Base-by-base conservation (phyloP, 2,329 filamentous ascomycete species). In the Davidsoniella australis region DNA sequence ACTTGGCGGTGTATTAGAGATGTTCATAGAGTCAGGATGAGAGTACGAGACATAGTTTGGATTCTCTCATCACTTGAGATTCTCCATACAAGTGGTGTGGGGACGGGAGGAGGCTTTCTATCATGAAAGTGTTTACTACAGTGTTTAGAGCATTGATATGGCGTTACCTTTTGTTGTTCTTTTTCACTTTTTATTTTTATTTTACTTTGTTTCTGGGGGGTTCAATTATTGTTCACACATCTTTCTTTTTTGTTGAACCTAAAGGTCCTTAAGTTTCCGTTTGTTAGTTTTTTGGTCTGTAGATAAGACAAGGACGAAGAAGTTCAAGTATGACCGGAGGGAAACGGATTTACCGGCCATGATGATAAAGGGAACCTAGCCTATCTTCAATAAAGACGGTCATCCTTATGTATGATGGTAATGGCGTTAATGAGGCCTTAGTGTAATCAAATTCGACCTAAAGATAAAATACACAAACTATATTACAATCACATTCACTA, bases 111-210 rank as follows among this genome's bases (percentile, higher is more conserved):
- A 46, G 36, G 20, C 26, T 45, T 42, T 33, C 33, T 39, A 33
- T 33, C 29, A 9, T 42, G 18, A 33, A 23, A 24, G 45, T 40
- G 49, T 40, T 18, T 26, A 41, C 29, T 33, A 33, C 29, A 33
- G 8, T 33, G 29, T 33, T 12, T 17, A n/a, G 33, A 23, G 46
- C 38, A 46, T 52, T 52, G 29, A 47, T 41, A 41, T 43, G 46
- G 50, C 46, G 50, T 52, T 52, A 41, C n/a, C 36, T 41, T 26
- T 17, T 47, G 17, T 38, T 47, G 7, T 23, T 49, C 29, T 49
- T 47, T 36, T 26, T 44, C 49, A 44, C 43, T 40, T 39, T 48
- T 24, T 42, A 42, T 39, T 26, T 47, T 50, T 36, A 33, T 48
- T 46, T 24, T 20, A 18, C 26, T 41, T 53, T 42, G n/a, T 44